Evolutionary conservation across 495 filamentous ascomycete genomes (phyloP).

Genomic region (Podospora appendiculata): DNA sequence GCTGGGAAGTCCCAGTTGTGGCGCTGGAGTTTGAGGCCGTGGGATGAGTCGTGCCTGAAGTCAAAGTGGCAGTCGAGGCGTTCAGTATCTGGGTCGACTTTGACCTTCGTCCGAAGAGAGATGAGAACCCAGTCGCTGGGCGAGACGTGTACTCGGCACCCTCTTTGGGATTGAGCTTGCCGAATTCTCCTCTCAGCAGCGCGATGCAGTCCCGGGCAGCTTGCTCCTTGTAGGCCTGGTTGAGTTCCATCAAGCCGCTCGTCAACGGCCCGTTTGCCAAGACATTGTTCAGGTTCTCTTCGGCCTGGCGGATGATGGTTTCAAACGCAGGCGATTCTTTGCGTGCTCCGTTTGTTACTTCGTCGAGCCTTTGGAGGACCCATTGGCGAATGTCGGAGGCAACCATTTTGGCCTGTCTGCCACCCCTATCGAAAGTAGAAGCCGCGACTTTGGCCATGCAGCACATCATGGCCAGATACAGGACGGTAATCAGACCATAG

Average conservation of each 20-base stretch:
- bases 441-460: not conserved
- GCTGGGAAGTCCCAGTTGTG: not conserved
- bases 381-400: not conserved
- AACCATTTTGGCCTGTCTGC: not conserved
- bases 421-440: not conserved
- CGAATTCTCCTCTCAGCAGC: not conserved
- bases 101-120: not conserved
- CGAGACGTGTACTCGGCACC: not conserved
- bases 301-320: not conserved
- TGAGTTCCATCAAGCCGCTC: not conserved
- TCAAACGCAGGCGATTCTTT: not conserved
- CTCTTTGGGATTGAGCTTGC: not conserved
- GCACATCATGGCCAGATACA: not conserved
- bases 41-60: not conserved
- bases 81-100: not conserved
- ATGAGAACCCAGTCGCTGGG: not conserved
- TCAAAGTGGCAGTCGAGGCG: not conserved
- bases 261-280: not conserved
- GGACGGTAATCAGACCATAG: not conserved
- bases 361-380: not conserved
- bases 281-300: not conserved
- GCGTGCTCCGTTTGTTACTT: not conserved
- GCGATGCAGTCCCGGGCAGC: not conserved
- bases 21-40: not conserved
- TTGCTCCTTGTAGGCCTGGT: not conserved